Evolutionary conservation across 1,284 basidiomycete genomes (phyloP).

Genomic region (Ceraceosorus bombacis): DNA sequence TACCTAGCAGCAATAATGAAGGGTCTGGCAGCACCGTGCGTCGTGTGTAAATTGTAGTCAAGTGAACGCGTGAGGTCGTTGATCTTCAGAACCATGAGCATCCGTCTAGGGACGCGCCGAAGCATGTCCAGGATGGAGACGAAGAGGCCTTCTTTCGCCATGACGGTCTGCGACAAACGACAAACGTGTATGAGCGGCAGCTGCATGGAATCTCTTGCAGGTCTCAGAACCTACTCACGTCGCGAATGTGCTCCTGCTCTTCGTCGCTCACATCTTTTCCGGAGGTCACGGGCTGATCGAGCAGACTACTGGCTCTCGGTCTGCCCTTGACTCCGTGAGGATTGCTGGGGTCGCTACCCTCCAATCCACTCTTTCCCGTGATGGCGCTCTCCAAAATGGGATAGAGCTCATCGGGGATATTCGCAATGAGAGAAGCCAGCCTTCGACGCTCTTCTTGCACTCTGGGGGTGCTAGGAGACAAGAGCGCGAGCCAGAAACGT

Average conservation of each 20-base stretch:
- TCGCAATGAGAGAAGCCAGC: constrained; percentile 42
- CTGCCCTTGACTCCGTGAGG: constrained; percentile 38
- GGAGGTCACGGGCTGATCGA: constrained; percentile 31
- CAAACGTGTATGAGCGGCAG: background rate
- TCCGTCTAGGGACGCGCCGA: constrained; percentile 40
- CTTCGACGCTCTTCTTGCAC: constrained; percentile 35
- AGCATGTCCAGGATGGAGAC: constrained; percentile 39
- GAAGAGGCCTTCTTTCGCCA: constrained; percentile 47
- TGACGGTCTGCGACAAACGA: constrained; percentile 25
- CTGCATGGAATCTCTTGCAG: background rate
- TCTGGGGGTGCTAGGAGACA: constrained; percentile 35
- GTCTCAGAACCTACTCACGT: constrained; percentile 8
- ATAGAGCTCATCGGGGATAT: constrained; percentile 47
- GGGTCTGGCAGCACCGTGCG: constrained; percentile 51
- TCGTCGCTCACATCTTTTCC: constrained; percentile 31
- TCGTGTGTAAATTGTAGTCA: constrained; percentile 55
- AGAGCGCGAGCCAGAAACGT: constrained; percentile 44
- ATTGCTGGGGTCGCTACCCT: constrained; percentile 44
- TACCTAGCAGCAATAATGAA: constrained; percentile 88
- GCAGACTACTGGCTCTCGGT: constrained; percentile 29
- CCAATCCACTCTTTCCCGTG: constrained; percentile 43
- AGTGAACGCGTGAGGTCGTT: constrained; percentile 53
- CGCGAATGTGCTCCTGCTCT: constrained; percentile 47
- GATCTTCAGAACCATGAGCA: constrained; percentile 48
- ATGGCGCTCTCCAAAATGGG: constrained; percentile 47